A percentile compares a stretch with the other conserved stretches of the same genome.
phyloP scores from a whole-genome alignment of 2,329 filamentous ascomycete species.

The Didymella segeticola region DNA sequence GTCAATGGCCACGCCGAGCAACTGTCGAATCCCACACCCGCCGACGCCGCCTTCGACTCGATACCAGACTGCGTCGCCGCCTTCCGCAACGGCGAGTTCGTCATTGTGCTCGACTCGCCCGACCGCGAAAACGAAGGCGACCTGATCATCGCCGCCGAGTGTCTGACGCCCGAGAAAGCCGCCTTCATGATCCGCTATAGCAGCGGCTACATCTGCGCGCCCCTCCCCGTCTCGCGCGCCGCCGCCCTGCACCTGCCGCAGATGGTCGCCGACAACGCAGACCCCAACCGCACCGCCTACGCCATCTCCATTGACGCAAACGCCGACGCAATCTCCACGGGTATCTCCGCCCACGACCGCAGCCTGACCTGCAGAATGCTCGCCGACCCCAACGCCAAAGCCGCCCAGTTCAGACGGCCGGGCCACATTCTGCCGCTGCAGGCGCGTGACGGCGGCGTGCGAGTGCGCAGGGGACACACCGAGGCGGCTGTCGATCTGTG shows the following conservation, averaged over 20 bases:
- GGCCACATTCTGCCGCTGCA: constrained; percentile 90
- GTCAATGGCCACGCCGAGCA: constrained; percentile 18
- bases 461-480: constrained; percentile 83
- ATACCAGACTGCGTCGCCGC: constrained; percentile 56
- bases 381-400: constrained; percentile 64
- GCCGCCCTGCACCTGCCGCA: constrained; percentile 78
- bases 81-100: constrained; percentile 76
- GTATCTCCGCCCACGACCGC: constrained; percentile 88
- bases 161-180: constrained; percentile 87
- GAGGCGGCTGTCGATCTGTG: constrained; percentile 95
- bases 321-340: constrained; percentile 72
- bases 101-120: constrained; percentile 92
- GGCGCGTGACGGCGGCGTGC: constrained; percentile 79
- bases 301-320: constrained; percentile 86
- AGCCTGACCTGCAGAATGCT: constrained; percentile 80
- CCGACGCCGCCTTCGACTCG: constrained; percentile 53
- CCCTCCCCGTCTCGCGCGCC: constrained; percentile 74
- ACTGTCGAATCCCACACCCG: constrained; percentile 33
- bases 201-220: constrained; percentile 88
- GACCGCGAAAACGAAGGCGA: constrained; percentile 98
- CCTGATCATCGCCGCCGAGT: constrained; percentile 89
- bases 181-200: constrained; percentile 94
- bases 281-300: constrained; percentile 91
- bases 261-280: constrained; percentile 80
- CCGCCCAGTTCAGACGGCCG: constrained; percentile 75